A percentile compares a stretch with the other conserved stretches of the same genome.
Evolutionary conservation across 805 yeast genomes (phyloP).

Genomic region (Candida jianshihensis): DNA sequence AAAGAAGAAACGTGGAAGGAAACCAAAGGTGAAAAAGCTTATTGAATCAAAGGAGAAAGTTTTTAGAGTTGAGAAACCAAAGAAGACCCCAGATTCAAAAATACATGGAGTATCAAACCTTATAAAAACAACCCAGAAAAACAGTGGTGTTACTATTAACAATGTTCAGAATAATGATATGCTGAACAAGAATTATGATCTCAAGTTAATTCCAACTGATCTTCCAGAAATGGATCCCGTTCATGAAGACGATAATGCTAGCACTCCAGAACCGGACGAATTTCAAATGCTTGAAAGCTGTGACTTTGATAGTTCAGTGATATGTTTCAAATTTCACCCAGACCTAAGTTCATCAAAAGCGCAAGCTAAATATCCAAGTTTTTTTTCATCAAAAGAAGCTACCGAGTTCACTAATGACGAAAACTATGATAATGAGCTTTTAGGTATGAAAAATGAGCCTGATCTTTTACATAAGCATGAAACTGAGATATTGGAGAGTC

Average conservation of each 20-base stretch:
- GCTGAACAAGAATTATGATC: too few relatives aligned
- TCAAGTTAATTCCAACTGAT: too few relatives aligned
- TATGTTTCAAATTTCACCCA: slow-evolving; percentile 5
- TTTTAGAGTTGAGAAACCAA: background rate
- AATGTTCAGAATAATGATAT: too few relatives aligned
- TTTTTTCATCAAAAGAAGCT: background rate
- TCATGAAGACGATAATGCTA: background rate
- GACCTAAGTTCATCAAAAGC: background rate
- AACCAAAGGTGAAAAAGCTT: slow-evolving; percentile 1
- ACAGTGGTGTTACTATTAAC: background rate
- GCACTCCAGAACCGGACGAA: background rate
- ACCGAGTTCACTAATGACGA: background rate
- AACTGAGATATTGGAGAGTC: background rate
- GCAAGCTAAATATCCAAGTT: background rate
- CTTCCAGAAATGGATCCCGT: slow-evolving; percentile 3
- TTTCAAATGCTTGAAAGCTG: slow-evolving; percentile 2
- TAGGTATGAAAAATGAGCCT: background rate
- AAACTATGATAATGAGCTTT: background rate
- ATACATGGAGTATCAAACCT: background rate
- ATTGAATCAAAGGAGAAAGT: background rate
- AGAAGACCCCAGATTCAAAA: background rate
- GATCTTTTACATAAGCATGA: background rate
- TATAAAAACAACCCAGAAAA: background rate
- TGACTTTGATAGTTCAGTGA: slow-evolving; percentile 9
- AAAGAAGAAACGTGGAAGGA: slow-evolving; percentile 6